Conservation (phyloP, 257 asterid genomes). For the Solanum rostratum region DNA sequence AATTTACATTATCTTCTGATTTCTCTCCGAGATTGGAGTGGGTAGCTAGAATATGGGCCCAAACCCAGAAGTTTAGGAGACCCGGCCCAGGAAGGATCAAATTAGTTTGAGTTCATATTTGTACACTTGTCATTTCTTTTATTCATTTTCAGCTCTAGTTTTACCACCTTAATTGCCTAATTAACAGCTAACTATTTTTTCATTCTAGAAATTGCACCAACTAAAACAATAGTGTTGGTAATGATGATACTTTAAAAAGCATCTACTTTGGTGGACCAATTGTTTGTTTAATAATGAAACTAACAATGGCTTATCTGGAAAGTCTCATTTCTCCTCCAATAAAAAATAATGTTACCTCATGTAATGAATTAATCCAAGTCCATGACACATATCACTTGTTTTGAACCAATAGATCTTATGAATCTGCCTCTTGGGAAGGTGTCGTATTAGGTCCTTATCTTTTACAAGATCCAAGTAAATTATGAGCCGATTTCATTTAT, state of each 20-base stretch:
- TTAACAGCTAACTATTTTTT: neutral
- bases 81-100: neutral
- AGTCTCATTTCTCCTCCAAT: neutral
- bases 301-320: neutral
- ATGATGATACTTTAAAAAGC: neutral
- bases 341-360: neutral
- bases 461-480: neutral
- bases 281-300: neutral
- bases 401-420: neutral
- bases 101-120: neutral
- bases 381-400: neutral
- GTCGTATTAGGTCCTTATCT: neutral
- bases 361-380: neutral
- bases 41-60: neutral
- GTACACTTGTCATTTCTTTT: neutral
- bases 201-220: neutral
- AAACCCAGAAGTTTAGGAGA: neutral
- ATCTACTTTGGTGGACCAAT: neutral
- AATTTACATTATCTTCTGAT: no score
- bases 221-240: neutral
- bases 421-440: neutral
- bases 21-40: neutral
- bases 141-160: neutral
- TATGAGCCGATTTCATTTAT: neutral
- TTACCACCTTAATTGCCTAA: neutral